Evolutionary conservation across 148 eudicot species (phyloP).

Genomic region (Silene uniflora): DNA sequence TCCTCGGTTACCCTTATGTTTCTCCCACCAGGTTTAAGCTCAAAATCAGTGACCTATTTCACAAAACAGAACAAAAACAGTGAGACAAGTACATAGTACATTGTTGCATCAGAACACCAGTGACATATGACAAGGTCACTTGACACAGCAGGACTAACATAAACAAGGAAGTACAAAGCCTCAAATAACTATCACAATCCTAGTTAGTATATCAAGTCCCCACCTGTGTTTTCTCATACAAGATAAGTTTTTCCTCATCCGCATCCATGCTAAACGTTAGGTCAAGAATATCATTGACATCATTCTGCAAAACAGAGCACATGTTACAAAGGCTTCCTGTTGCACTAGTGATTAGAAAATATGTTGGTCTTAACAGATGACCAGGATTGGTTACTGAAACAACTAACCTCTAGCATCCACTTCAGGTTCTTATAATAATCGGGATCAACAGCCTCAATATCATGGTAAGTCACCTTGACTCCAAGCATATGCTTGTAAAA

Average conservation of each 20-base stretch:
- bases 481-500: conserved; percentile 98
- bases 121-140: background rate
- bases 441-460: conserved; percentile 99
- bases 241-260: conserved; percentile 93
- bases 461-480: conserved; percentile 97
- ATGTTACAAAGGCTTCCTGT: background rate
- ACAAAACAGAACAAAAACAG: conserved; percentile 12
- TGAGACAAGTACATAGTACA: background rate
- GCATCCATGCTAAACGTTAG: conserved; percentile 99
- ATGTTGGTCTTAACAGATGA: background rate
- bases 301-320: conserved; percentile 57
- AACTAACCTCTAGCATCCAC: conserved; percentile 96
- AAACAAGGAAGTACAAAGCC: background rate
- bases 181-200: background rate
- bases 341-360: background rate
- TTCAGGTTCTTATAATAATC: conserved; percentile 95
- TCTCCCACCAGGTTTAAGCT: conserved; percentile 98
- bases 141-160: background rate
- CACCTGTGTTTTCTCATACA: conserved; percentile 96
- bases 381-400: conserved; percentile 1
- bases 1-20: conserved; percentile 94
- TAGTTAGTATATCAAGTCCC: background rate
- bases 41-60: conserved; percentile 84
- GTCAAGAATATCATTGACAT: conserved; percentile 88
- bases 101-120: background rate